phyloP scores from a whole-genome alignment of 331 rosid genomes.

The Prunus yedoensis region DNA sequence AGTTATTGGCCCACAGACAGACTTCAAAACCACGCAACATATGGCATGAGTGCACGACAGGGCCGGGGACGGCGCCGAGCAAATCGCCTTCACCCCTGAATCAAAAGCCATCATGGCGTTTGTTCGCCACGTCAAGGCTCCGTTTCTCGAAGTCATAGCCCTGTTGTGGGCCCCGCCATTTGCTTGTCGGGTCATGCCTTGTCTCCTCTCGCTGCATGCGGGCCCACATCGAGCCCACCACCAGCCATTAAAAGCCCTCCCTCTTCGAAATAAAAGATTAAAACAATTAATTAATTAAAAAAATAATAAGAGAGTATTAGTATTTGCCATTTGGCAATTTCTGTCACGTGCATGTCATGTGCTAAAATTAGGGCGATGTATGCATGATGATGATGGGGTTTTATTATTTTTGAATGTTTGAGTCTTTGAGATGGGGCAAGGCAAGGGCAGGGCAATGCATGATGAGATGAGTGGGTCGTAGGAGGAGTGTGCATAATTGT shows the following conservation, averaged over 20 bases:
- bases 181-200: slow-evolving; percentile 30
- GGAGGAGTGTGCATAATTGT: no score
- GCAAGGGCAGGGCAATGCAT: no score
- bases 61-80: slow-evolving; percentile 32
- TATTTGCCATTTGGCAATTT: background rate
- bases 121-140: slow-evolving; percentile 23
- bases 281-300: background rate
- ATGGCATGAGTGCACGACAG: background rate
- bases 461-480: no score
- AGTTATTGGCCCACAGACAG: background rate
- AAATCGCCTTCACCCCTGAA: slow-evolving; percentile 26
- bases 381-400: no score
- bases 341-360: background rate
- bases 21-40: slow-evolving; percentile 13
- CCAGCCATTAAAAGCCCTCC: background rate
- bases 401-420: no score
- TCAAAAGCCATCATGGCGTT: slow-evolving; percentile 13
- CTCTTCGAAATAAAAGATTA: background rate
- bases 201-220: background rate
- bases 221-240: slow-evolving; percentile 7
- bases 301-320: background rate
- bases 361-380: background rate
- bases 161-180: slow-evolving; percentile 20
- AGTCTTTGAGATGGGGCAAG: no score
- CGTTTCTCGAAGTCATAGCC: slow-evolving; percentile 6